Conservation (phyloP, 2,329 filamentous ascomycete genomes). For the Pseudogymnoascus sp. region DNA sequence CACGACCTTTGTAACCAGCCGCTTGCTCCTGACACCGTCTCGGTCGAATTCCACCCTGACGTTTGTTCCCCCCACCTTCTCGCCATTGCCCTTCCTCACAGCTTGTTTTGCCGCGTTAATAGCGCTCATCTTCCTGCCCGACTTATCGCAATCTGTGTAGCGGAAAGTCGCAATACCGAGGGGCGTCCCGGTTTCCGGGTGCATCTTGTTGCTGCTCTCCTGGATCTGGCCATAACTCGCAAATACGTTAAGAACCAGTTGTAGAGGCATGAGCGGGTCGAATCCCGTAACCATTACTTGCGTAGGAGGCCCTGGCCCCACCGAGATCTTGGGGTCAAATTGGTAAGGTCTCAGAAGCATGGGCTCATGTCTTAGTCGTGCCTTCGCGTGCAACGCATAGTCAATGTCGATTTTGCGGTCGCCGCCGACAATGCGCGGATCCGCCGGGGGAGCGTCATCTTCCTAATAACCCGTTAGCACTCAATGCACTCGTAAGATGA, state of each 20-base stretch:
- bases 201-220: conserved; percentile 87
- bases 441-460: conserved; percentile 70
- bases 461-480: conserved; percentile 60
- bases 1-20: conserved; percentile 68
- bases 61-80: conserved; percentile 68
- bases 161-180: conserved; percentile 88
- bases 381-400: conserved; percentile 55
- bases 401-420: conserved; percentile 62
- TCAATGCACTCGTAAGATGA: conserved; percentile 44
- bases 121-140: conserved; percentile 51
- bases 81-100: conserved; percentile 67
- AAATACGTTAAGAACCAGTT: conserved; percentile 69
- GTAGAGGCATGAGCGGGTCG: conserved; percentile 77
- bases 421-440: conserved; percentile 72
- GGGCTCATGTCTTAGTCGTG: conserved; percentile 61
- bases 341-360: conserved; percentile 76
- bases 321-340: conserved; percentile 74
- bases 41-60: conserved; percentile 85
- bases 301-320: conserved; percentile 81
- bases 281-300: conserved; percentile 95
- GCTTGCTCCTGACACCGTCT: conserved; percentile 74
- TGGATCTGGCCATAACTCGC: conserved; percentile 79
- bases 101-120: conserved; percentile 76
- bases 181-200: conserved; percentile 89
- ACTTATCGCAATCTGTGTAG: conserved; percentile 58